Base-by-base conservation (phyloP, 495 filamentous ascomycete genomes). In the Pseudomonodictys pantanalensis region DNA sequence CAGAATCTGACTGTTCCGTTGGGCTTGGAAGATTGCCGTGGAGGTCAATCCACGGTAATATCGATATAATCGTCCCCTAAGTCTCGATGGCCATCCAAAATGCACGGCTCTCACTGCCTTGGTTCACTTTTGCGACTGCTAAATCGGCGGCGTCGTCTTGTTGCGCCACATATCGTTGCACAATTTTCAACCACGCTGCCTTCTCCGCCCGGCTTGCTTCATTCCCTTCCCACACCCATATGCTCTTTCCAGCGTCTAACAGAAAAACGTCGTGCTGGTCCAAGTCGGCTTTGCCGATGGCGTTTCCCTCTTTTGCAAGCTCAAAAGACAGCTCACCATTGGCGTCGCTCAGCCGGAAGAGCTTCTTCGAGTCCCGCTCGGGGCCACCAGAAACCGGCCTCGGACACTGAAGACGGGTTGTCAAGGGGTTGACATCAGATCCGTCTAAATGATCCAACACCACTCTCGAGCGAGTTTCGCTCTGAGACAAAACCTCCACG, bases 171-270 rank as follows among this genome's bases (percentile, higher is more conserved):
- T 85, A 86, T 6, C 69, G 67, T 66, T 84, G 79, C 17, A 81
- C 78, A 6, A 82, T 75, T 59, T 76, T 78, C 22, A 84, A 69
- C 82, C 83, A 86, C 70, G 76, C 65, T 0, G 77, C 76, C 62
- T 75, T 82, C 69, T 85, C 83, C 6, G 60, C 59, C 38, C 65
- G 71, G 67, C 82, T 85, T 2, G 82, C 82, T 2, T 69, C 71
- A 2, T 62, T 61, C 3, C 83, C 83, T 66, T 83, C 77, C 82
- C 82, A 86, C 23, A 86, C 80, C 81, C 81, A 86, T 15, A 85
- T 69, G 29, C 64, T 69, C 41, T 58, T 73, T 6, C 81, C 80
- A 10, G 66, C 70, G 39, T 84, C 81, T 44, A 82, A 76, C 9
- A 86, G 65, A 65, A 86, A 86, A 3, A 86, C 76, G 65, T 85